Evolutionary conservation across 306 rosid genomes (phyloP), one percentile per base, ranked within the genome.

Genomic region (Ormosia semicastrata): DNA sequence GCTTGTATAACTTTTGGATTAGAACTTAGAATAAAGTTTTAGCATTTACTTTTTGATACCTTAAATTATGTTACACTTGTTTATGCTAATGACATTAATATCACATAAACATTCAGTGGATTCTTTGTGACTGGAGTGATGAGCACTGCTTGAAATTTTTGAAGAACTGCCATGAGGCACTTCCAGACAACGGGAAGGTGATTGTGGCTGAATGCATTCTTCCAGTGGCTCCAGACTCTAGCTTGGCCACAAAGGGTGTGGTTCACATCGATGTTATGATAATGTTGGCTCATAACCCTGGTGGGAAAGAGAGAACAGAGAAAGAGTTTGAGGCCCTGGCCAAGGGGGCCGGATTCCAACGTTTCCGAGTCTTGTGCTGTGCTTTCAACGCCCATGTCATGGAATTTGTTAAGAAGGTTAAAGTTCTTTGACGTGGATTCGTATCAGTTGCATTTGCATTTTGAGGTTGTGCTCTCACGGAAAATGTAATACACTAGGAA

Each of bases 291-390:
- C 88, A 93, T 41, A 92, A 86, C 77, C 97, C 94, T 0, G 98
- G 98, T n/a, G 99, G 99, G 4, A 95, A 92, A 85, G 98, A 95
- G 80, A 92, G 99, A 68, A 95, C 99, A 17, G 86, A 88, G 86
- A 71, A 88, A 49, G 99, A 95, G 85, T 95, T 92, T 60, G 86
- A 89, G 84, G 93, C 85, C 36, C 79, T 93, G 81, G 97, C 94
- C 5, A 92, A 85, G 67, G 92, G 87, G 2, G 89, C 98, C 12
- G 98, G 98, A 9, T 93, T 95, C 83, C 81, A 86, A 75, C 98
- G 87, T 29, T 87, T 95, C 86, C 76, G 43, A 33, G 92, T 95
- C 2, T 13, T 8, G 4, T 82, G 91, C 6, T 33, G n/a, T 75
- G 98, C 97, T 67, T 93, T 95, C 87, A 89, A 93, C 76, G 88